Percentiles rank a stretch among this genome's conserved stretches.
phyloP scores from a whole-genome alignment of 331 rosid genomes.

The Quercus lobata region DNA sequence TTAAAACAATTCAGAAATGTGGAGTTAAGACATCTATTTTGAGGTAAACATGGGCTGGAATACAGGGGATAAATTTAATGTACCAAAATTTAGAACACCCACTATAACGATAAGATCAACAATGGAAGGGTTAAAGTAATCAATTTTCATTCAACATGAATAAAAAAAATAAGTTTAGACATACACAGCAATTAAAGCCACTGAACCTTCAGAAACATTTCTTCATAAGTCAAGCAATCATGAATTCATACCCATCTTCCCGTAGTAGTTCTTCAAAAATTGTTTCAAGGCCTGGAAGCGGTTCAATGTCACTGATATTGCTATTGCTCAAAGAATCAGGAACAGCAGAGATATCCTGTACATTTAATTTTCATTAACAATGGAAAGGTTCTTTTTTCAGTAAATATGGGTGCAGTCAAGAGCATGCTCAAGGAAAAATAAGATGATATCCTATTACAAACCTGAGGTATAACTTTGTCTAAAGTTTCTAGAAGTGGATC shows the following conservation, averaged over 20 bases:
- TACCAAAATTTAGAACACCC: too few relatives aligned
- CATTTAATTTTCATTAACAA: conserved; percentile 18
- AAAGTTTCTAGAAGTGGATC: conserved; percentile 95
- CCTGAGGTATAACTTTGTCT: conserved; percentile 97
- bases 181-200: too few relatives aligned
- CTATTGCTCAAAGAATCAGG: conserved; percentile 33
- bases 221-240: background rate
- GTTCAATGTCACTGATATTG: conserved; percentile 43
- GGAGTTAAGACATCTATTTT: too few relatives aligned
- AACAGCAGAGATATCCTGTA: conserved; percentile 50
- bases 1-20: too few relatives aligned
- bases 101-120: too few relatives aligned
- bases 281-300: conserved; percentile 89
- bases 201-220: background rate
- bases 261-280: conserved; percentile 65
- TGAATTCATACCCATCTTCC: conserved; percentile 74
- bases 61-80: too few relatives aligned
- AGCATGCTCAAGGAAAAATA: background rate
- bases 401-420: background rate
- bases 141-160: too few relatives aligned
- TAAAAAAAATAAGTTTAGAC: too few relatives aligned
- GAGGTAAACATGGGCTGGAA: too few relatives aligned
- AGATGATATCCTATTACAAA: conserved; percentile 30
- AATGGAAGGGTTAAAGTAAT: too few relatives aligned
- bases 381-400: background rate